A percentile compares a stretch with the other conserved stretches of the same genome.
phyloP scores from a whole-genome alignment of 1,284 basidiomycete species.

The Rhodotorula glutinis region DNA sequence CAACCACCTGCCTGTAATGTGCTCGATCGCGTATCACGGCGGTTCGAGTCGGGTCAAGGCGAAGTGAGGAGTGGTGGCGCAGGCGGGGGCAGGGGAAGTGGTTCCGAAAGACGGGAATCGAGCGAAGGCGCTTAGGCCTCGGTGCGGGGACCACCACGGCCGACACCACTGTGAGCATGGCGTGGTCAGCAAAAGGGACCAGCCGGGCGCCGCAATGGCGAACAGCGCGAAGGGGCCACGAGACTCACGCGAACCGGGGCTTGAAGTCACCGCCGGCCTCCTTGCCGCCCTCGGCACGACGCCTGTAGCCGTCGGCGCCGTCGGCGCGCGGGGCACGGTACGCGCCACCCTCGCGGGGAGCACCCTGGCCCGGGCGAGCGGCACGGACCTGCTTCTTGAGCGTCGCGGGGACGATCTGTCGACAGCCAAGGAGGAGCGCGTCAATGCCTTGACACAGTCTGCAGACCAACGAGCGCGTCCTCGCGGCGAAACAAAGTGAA shows the following conservation, averaged over 20 bases:
- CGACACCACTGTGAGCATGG: constrained; percentile 69
- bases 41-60: too few species aligned
- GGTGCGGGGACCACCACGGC: constrained; percentile 70
- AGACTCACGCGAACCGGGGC: constrained; percentile 41
- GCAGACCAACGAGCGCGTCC: too few species aligned
- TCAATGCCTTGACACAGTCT: too few species aligned
- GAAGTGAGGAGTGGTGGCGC: too few species aligned
- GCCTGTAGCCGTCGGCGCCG: constrained; percentile 74
- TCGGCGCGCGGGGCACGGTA: constrained; percentile 68
- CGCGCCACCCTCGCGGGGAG: constrained; percentile 60
- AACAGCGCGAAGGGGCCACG: too few species aligned
- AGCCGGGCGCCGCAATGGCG: background rate
- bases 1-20: too few species aligned
- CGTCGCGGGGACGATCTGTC: constrained; percentile 80
- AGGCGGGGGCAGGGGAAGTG: background rate
- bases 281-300: constrained; percentile 52
- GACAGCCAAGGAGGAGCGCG: background rate
- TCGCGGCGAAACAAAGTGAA: background rate
- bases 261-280: constrained; percentile 42
- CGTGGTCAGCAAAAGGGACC: background rate
- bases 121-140: constrained; percentile 31
- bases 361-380: constrained; percentile 55
- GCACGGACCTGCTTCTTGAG: constrained; percentile 89
- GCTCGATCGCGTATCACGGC: too few species aligned
- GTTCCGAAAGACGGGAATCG: too few species aligned